Percentiles rank a stretch among this genome's conserved stretches.
Evolutionary conservation across 1,139 yeast genomes (phyloP).

Genomic region (Saccharomyces pastorianus): DNA sequence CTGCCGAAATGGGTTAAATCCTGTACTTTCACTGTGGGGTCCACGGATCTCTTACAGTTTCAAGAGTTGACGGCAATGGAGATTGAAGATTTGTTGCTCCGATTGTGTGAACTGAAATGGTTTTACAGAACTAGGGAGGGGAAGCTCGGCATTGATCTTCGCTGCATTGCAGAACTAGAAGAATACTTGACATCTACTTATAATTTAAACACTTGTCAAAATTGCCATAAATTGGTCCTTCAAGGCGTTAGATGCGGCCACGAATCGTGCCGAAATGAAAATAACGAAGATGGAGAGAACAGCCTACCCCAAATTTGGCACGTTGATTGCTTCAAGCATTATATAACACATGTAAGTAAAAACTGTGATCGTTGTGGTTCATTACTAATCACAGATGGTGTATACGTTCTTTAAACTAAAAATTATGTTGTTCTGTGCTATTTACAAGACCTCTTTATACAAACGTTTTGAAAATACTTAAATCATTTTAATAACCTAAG

Average conservation of each 20-base stretch:
- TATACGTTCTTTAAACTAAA: constrained; percentile 17
- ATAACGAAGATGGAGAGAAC: constrained; percentile 3
- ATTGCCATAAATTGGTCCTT: constrained; percentile 19
- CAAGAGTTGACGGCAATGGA: constrained; percentile 18
- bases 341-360: constrained; percentile 20
- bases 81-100: constrained; percentile 15
- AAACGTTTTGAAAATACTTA: constrained; percentile 8
- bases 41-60: constrained; percentile 16
- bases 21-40: constrained; percentile 17
- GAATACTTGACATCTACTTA: constrained; percentile 18
- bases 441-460: neutral
- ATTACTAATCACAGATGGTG: constrained; percentile 16
- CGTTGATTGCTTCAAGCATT: constrained; percentile 27
- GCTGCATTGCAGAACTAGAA: constrained; percentile 22
- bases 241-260: constrained; percentile 24
- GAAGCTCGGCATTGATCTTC: constrained; percentile 22
- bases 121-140: constrained; percentile 22
- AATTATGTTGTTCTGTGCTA: neutral
- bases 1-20: constrained; percentile 9
- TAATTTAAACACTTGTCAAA: constrained; percentile 14
- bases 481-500: neutral
- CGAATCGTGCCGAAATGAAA: constrained; percentile 5
- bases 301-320: constrained; percentile 20
- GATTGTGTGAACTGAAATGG: constrained; percentile 25
- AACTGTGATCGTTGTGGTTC: constrained; percentile 19